Evolutionary conservation across 1,139 yeast species (phyloP).

Genomic region (Geotrichum phurueaensis): DNA sequence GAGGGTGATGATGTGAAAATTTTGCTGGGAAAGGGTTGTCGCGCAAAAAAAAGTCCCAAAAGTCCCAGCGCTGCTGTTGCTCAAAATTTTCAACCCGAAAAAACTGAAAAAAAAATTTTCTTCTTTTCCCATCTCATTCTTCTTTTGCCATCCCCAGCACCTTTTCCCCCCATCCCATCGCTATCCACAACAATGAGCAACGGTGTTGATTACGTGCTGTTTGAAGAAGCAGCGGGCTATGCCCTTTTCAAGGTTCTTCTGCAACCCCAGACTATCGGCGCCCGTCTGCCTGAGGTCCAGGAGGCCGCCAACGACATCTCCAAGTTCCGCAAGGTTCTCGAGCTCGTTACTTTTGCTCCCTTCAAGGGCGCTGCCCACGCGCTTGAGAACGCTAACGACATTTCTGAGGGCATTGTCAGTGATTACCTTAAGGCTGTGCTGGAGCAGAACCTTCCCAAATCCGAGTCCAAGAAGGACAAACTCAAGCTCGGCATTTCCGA

Average conservation of each 20-base stretch:
- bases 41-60: not conserved
- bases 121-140: not conserved
- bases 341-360: slow-evolving; percentile 93
- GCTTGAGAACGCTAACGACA: slow-evolving; percentile 93
- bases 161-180: not conserved
- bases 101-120: slow-evolving; percentile 4
- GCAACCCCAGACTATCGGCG: slow-evolving; percentile 91
- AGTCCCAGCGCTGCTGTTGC: not conserved
- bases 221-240: slow-evolving; percentile 98
- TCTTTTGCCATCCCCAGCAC: slow-evolving; percentile 2
- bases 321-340: slow-evolving; percentile 86
- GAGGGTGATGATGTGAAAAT: not conserved
- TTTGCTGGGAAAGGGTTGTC: not conserved
- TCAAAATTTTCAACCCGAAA: not conserved
- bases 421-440: slow-evolving; percentile 85
- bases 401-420: slow-evolving; percentile 92
- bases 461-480: slow-evolving; percentile 56
- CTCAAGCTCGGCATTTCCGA: slow-evolving; percentile 82
- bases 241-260: slow-evolving; percentile 90
- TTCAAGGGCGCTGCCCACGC: slow-evolving; percentile 99
- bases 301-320: slow-evolving; percentile 82
- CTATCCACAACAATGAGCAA: slow-evolving; percentile 15
- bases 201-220: slow-evolving; percentile 76
- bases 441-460: slow-evolving; percentile 88
- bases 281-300: slow-evolving; percentile 90